A percentile compares a stretch with the other conserved stretches of the same genome.
Evolutionary conservation across 164 flowering plant species (phyloP).

Genomic region (Stephania cephalantha): DNA sequence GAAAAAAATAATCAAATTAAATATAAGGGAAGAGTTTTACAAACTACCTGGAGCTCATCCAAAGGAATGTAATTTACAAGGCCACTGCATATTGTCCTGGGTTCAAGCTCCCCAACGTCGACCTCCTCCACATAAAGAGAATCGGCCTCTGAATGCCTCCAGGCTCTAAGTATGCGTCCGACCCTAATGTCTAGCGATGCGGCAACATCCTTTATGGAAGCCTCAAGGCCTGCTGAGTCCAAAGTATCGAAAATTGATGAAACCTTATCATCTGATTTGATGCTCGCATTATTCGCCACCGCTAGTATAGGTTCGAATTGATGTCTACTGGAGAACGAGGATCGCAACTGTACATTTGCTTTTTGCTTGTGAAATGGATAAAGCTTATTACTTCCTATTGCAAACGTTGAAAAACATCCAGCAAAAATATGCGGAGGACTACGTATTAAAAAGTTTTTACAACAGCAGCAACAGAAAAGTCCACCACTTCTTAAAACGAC

Average conservation of each 20-base stretch:
- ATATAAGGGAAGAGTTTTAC: neutral
- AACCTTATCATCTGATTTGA: neutral
- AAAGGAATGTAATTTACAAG: conserved; percentile 75
- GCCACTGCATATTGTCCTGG: conserved; percentile 85
- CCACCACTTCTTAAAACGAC: neutral
- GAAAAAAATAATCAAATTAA: neutral
- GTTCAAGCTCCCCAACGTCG: conserved; percentile 80
- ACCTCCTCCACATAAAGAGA: conserved; percentile 94
- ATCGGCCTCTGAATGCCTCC: conserved; percentile 92
- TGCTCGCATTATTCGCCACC: neutral
- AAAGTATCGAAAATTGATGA: neutral
- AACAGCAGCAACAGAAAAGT: neutral
- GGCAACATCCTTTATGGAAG: conserved; percentile 40
- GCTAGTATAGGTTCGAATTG: neutral
- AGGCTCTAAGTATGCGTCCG: conserved; percentile 62
- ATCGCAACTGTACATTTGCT: neutral
- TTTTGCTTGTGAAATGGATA: neutral
- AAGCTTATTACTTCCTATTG: neutral
- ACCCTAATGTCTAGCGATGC: conserved; percentile 70
- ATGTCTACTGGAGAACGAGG: neutral
- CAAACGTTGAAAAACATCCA: neutral
- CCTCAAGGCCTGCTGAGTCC: neutral
- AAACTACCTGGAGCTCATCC: conserved; percentile 60
- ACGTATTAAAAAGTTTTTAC: neutral
- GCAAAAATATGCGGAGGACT: neutral